Percentiles rank a stretch among this genome's conserved stretches.
phyloP scores from a whole-genome alignment of 495 filamentous ascomycete species.

The Amphirosellinia nigrospora region DNA sequence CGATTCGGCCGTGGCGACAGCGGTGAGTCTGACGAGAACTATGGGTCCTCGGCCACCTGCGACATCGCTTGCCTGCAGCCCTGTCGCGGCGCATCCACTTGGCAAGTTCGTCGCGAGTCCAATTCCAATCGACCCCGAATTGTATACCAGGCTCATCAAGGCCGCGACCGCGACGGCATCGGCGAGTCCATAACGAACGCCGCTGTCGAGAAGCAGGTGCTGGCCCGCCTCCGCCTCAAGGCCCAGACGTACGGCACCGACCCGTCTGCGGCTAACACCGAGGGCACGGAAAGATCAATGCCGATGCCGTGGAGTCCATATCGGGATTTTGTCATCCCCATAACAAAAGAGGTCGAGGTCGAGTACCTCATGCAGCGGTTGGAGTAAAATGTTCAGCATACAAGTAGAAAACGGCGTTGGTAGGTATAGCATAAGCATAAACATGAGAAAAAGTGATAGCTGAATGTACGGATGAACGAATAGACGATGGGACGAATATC shows the following conservation, averaged over 20 bases:
- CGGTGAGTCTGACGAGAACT: conserved; percentile 90
- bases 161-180: conserved; percentile 78
- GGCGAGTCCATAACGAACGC: conserved; percentile 89
- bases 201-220: conserved; percentile 88
- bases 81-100: conserved; percentile 94
- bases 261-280: conserved; percentile 63
- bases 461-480: conserved; percentile 14
- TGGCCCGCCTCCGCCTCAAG: conserved; percentile 87
- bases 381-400: conserved; percentile 41
- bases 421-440: conserved; percentile 12
- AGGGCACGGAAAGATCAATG: conserved; percentile 75
- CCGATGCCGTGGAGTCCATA: conserved; percentile 90
- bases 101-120: conserved; percentile 98
- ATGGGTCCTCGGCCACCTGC: conserved; percentile 88
- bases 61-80: conserved; percentile 92
- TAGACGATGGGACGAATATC: background rate
- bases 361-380: conserved; percentile 97
- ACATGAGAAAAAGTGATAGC: conserved; percentile 3
- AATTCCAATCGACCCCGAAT: conserved; percentile 88
- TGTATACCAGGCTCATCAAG: conserved; percentile 80
- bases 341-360: conserved; percentile 97
- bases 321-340: conserved; percentile 90
- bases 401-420: conserved; percentile 3
- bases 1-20: conserved; percentile 75
- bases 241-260: conserved; percentile 95